Evolutionary conservation across 1,284 basidiomycete species (phyloP).

Genomic region (Ustilago sp.): DNA sequence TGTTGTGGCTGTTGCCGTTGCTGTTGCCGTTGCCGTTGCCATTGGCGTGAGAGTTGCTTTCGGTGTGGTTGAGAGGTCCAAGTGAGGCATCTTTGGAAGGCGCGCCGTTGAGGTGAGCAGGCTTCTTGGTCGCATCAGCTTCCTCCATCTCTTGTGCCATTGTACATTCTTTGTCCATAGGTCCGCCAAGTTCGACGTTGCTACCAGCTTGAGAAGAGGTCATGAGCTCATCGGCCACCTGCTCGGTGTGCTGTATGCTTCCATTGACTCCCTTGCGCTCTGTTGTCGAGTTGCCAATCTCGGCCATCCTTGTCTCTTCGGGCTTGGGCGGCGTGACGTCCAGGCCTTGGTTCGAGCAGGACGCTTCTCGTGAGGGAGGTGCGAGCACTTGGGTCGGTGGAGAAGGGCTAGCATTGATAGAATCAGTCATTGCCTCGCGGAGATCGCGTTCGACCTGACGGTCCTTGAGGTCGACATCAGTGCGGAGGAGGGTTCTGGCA

Average conservation of each 20-base stretch:
- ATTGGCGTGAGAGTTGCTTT: not conserved
- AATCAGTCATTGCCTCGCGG: conserved; percentile 36
- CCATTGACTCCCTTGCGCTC: not conserved
- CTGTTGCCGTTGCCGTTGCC: not conserved
- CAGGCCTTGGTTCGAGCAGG: conserved; percentile 26
- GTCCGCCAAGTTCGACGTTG: conserved; percentile 44
- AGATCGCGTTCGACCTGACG: conserved; percentile 34
- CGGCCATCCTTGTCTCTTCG: conserved; percentile 35
- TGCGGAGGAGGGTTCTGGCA: conserved; percentile 30
- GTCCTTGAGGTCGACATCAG: conserved; percentile 2
- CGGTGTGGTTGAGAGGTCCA: conserved; percentile 18
- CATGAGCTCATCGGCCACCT: conserved; percentile 23
- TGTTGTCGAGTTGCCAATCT: conserved; percentile 12
- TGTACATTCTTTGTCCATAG: conserved; percentile 41
- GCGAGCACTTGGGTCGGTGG: conserved; percentile 19
- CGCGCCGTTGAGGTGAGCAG: conserved; percentile 17
- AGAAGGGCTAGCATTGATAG: conserved; percentile 18
- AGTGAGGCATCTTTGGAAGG: conserved; percentile 18
- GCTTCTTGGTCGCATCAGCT: conserved; percentile 34
- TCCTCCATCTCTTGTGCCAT: conserved; percentile 53
- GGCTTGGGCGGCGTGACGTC: conserved; percentile 6
- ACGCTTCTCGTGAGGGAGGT: conserved; percentile 12
- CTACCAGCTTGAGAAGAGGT: conserved; percentile 34
- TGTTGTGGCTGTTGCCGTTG: not conserved
- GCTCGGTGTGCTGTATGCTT: conserved; percentile 6